Conservation (phyloP, 495 filamentous ascomycete species). For the Patellaria atrata region DNA sequence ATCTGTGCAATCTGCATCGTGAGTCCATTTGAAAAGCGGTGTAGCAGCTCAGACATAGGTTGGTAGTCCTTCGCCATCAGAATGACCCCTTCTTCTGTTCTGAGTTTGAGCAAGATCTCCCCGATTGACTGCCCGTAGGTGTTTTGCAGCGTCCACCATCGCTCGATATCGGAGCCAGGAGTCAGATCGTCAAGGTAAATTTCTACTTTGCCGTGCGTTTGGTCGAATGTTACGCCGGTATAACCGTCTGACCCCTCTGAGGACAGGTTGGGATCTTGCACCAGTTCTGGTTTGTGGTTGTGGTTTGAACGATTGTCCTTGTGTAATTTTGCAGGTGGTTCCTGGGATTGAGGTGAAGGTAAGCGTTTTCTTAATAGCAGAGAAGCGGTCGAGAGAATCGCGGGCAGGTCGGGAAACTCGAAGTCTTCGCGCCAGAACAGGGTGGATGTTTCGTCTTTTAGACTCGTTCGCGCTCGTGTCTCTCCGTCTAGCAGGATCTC, state of each 20-base stretch:
- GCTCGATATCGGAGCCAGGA: slow-evolving; percentile 63
- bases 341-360: slow-evolving; percentile 8
- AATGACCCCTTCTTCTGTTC: slow-evolving; percentile 76
- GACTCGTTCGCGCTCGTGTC: slow-evolving; percentile 68
- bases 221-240: slow-evolving; percentile 36
- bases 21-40: slow-evolving; percentile 67
- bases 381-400: slow-evolving; percentile 62
- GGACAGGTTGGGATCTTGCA: slow-evolving; percentile 20
- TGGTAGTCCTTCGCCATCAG: slow-evolving; percentile 77
- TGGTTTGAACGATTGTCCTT: no score
- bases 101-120: slow-evolving; percentile 72
- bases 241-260: slow-evolving; percentile 23
- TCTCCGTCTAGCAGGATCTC: slow-evolving; percentile 90
- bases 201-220: slow-evolving; percentile 60
- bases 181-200: slow-evolving; percentile 75
- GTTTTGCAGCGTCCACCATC: slow-evolving; percentile 78
- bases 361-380: slow-evolving; percentile 67
- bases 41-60: slow-evolving; percentile 68
- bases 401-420: slow-evolving; percentile 70
- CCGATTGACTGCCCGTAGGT: slow-evolving; percentile 60
- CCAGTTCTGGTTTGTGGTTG: slow-evolving; percentile 9
- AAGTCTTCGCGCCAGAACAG: slow-evolving; percentile 95
- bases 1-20: slow-evolving; percentile 72
- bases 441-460: slow-evolving; percentile 64
- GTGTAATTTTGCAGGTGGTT: slow-evolving; percentile 7